phyloP scores from a whole-genome alignment of 2,329 filamentous ascomycete species.

The Sporothrix pallida region DNA sequence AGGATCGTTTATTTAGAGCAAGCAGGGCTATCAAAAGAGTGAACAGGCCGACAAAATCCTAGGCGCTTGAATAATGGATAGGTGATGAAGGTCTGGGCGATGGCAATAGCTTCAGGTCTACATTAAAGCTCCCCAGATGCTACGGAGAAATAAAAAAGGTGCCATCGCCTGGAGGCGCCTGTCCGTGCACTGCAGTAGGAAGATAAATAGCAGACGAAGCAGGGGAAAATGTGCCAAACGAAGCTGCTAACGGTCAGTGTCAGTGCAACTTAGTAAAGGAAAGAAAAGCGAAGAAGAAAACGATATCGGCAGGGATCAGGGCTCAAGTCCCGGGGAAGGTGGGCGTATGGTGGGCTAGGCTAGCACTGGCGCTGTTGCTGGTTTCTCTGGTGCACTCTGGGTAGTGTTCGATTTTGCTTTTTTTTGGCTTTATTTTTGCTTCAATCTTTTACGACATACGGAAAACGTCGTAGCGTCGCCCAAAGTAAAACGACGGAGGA shows the following conservation, averaged over 20 bases:
- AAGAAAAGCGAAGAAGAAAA: neutral
- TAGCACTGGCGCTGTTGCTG: neutral
- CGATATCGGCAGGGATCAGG: conserved; percentile 15
- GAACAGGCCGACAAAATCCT: neutral
- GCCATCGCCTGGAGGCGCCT: neutral
- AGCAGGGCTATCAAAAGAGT: conserved; percentile 5
- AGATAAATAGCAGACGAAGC: neutral
- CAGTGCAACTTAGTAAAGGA: neutral
- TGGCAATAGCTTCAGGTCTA: too few species aligned
- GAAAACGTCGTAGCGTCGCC: conserved; percentile 10
- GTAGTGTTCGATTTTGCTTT: too few species aligned
- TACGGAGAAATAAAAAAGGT: neutral
- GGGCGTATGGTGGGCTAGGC: neutral
- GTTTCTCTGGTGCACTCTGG: neutral
- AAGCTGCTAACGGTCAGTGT: neutral
- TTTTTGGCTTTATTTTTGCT: neutral
- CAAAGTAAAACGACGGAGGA: neutral
- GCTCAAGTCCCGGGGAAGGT: conserved; percentile 18
- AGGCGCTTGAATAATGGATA: too few species aligned
- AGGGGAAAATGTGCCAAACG: neutral
- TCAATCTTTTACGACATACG: conserved; percentile 21
- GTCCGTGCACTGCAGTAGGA: neutral
- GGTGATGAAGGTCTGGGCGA: too few species aligned
- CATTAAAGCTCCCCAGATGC: neutral
- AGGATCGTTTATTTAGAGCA: neutral